Evolutionary conservation across 805 yeast genomes (phyloP).

Genomic region (Starmerella tilneyi): DNA sequence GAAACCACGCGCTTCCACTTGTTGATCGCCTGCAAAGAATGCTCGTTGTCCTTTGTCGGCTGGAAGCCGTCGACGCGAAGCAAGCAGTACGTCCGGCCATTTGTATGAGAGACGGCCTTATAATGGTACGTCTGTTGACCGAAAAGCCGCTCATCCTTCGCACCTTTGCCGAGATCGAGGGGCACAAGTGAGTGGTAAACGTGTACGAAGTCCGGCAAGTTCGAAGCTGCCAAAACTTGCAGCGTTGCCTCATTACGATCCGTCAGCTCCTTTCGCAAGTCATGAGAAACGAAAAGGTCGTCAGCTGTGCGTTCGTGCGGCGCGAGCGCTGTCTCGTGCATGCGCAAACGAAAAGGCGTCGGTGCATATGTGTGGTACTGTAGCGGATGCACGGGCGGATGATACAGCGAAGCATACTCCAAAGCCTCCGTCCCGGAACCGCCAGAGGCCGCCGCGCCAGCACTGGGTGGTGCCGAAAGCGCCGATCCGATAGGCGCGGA

Average conservation of each 20-base stretch:
- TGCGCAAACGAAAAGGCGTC: conserved; percentile 45
- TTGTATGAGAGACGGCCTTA: conserved; percentile 67
- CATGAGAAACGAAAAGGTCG: conserved; percentile 60
- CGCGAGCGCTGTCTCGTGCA: conserved; percentile 36
- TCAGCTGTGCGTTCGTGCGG: conserved; percentile 64
- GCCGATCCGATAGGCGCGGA: conserved; percentile 3
- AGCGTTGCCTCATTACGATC: conserved; percentile 71
- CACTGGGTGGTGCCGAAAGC: not conserved
- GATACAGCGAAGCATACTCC: conserved; percentile 21
- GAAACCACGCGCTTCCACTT: conserved; percentile 50
- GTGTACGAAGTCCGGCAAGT: conserved; percentile 66
- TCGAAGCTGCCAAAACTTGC: conserved; percentile 49
- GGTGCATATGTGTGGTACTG: conserved; percentile 89
- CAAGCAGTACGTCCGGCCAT: conserved; percentile 69
- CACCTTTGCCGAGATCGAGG: conserved; percentile 39
- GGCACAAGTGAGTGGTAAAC: conserved; percentile 80
- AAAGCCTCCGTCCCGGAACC: conserved; percentile 10
- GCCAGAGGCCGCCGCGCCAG: not conserved
- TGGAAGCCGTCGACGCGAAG: conserved; percentile 58
- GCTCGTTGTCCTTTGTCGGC: conserved; percentile 39
- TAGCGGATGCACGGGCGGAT: conserved; percentile 32
- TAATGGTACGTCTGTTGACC: conserved; percentile 54
- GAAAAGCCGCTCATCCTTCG: conserved; percentile 31
- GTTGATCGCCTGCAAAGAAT: conserved; percentile 49
- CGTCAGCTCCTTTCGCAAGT: conserved; percentile 60